phyloP scores from a whole-genome alignment of 495 filamentous ascomycete genomes.

The Neurospora sp. region DNA sequence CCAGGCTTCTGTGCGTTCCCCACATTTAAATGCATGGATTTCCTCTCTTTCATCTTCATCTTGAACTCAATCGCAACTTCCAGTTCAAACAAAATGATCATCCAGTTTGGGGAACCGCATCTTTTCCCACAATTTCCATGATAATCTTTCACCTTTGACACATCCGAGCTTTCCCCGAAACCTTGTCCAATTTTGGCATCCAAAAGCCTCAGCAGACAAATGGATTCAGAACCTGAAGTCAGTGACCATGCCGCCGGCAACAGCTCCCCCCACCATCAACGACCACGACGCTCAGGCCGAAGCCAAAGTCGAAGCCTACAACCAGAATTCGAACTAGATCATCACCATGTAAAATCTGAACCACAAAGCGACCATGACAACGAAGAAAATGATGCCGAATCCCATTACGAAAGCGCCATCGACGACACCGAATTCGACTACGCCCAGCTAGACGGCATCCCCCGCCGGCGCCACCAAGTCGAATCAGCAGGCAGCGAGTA shows the following conservation, averaged over 20 bases:
- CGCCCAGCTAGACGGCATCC: not conserved
- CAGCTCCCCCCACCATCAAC: not conserved
- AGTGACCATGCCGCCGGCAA: not conserved
- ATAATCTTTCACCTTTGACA: too few species aligned
- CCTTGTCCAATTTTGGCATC: not conserved
- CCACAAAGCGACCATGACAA: not conserved
- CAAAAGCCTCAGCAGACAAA: not conserved
- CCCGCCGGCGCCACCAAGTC: not conserved
- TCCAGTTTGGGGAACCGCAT: not conserved
- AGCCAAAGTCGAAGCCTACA: not conserved
- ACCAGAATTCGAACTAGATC: not conserved
- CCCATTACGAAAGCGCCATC: not conserved
- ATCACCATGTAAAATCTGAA: not conserved
- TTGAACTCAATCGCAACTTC: not conserved
- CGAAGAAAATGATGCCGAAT: not conserved
- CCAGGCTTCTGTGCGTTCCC: not conserved
- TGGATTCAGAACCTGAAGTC: not conserved
- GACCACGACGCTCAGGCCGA: not conserved
- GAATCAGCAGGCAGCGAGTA: not conserved
- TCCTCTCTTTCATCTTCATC: not conserved
- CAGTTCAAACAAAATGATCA: not conserved
- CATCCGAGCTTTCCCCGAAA: not conserved
- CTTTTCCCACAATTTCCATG: not conserved
- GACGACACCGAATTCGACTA: not conserved
- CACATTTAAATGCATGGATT: not conserved